phyloP scores from a whole-genome alignment of 768 basidiomycete genomes.

The Russula foetens region DNA sequence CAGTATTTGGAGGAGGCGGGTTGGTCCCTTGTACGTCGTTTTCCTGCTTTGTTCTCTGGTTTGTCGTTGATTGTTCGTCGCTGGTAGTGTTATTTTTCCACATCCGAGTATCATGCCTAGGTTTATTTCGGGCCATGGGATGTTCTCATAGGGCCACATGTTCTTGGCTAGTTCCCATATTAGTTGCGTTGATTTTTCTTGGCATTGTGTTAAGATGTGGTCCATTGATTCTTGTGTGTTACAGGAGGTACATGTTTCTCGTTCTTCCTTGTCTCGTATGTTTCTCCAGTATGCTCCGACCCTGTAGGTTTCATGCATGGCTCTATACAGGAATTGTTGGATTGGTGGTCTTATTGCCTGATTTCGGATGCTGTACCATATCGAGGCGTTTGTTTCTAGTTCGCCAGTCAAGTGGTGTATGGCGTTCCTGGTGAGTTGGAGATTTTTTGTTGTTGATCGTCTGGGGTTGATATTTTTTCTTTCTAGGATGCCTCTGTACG shows the following conservation, averaged over 20 bases:
- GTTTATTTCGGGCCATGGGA: background rate
- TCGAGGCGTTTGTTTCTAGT: background rate
- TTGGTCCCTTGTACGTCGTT: background rate
- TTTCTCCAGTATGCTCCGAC: background rate
- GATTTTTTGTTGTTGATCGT: background rate
- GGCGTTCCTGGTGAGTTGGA: background rate
- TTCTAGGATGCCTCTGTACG: background rate
- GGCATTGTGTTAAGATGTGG: constrained; percentile 21
- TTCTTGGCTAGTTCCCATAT: background rate
- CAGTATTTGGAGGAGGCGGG: constrained; percentile 10
- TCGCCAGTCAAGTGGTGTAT: background rate
- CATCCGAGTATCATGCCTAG: background rate
- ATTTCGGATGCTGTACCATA: background rate
- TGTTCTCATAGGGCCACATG: background rate
- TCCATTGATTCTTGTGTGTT: constrained; percentile 10
- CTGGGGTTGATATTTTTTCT: background rate
- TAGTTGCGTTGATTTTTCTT: too few relatives aligned
- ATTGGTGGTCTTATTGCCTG: background rate
- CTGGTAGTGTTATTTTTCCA: background rate
- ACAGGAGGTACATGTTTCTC: background rate
- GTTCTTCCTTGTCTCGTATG: background rate
- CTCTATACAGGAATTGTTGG: too few relatives aligned
- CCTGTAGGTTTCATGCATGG: background rate
- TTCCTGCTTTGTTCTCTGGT: too few relatives aligned
- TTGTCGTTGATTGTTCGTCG: background rate